Conservation (phyloP, 1,284 basidiomycete species). For the Fomes fomentarius region DNA sequence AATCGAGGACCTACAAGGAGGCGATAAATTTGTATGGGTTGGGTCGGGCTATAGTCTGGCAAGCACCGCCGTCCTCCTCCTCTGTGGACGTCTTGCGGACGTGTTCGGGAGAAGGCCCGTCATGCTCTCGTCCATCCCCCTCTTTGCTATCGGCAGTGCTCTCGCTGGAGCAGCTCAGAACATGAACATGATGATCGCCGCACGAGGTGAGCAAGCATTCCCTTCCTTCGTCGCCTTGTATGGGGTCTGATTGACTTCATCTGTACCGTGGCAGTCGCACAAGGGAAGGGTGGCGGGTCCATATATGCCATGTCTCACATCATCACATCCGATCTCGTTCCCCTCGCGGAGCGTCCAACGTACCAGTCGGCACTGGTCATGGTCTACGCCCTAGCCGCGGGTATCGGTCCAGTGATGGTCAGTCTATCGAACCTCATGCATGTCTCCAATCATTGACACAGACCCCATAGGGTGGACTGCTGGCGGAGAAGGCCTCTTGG, state of each 20-base stretch:
- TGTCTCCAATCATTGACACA: no score
- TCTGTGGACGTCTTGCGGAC: slow-evolving; percentile 29
- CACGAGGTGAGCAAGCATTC: slow-evolving; percentile 12
- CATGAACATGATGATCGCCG: slow-evolving; percentile 48
- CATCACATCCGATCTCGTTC: slow-evolving; percentile 40
- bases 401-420: slow-evolving; percentile 37
- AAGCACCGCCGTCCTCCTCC: slow-evolving; percentile 30
- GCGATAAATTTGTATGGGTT: slow-evolving; percentile 31
- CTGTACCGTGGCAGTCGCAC: slow-evolving; percentile 28
- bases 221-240: no score
- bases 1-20: slow-evolving; percentile 27
- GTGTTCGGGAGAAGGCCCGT: slow-evolving; percentile 31
- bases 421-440: no score
- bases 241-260: no score
- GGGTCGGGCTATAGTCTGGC: slow-evolving; percentile 30
- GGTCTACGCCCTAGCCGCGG: slow-evolving; percentile 38
- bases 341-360: slow-evolving; percentile 40
- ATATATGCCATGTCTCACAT: slow-evolving; percentile 39
- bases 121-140: slow-evolving; percentile 23
- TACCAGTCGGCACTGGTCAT: slow-evolving; percentile 38
- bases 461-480: slow-evolving; percentile 20
- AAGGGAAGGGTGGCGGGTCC: slow-evolving; percentile 44
- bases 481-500: slow-evolving; percentile 28
- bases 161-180: slow-evolving; percentile 45
- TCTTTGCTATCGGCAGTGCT: slow-evolving; percentile 33